Base-by-base conservation (phyloP, 495 filamentous ascomycete species). In the Jackrogersella minutella region DNA sequence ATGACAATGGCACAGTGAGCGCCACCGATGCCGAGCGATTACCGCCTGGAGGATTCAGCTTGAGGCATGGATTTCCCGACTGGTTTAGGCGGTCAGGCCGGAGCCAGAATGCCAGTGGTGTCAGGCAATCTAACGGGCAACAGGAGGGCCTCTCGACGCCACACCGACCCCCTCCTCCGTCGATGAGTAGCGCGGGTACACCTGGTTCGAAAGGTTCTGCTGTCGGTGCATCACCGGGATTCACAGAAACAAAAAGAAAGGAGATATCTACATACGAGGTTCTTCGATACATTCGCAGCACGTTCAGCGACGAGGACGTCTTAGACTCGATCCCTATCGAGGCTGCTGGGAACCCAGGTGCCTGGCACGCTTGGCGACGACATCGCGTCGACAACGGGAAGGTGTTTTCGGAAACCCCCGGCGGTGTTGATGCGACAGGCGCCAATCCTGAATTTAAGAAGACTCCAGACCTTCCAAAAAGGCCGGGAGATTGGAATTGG, bases 401-500 rank as follows among this genome's bases (percentile, higher is more conserved):
- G 58, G 60, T 46, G 36, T 47, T 64, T 19, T 5, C 46, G 44
- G 58, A 76, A 72, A 64, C 71, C 55, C 46, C 37, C 41, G 22
- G 37, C 36, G 21, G 37, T 16, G 13, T 22, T 14, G 60, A 50
- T 21, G 50, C 53, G n/a, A 55, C 30, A 33, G 51, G 49, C 9
- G 40, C 52, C 5, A 24, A 39, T 14, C n/a, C 17, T 41, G 33
- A 52, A 30, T 43, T 62, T 22, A 19, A 60, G 7, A 62, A 50
- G 28, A 59, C 53, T 5, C 50, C 54, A 21, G 57, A 58, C 9
- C 40, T 69, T 7, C 68, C 81, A 40, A 84, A 88, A 49, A 82
- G 83, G 24, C 90, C 91, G 1, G 91, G 88, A 11, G 90, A 95
- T 60, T 97, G 93, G 93, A 94, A 93, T 74, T 97, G 93, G 93